phyloP scores from a whole-genome alignment of 768 basidiomycete genomes.

The Mycena amicta region DNA sequence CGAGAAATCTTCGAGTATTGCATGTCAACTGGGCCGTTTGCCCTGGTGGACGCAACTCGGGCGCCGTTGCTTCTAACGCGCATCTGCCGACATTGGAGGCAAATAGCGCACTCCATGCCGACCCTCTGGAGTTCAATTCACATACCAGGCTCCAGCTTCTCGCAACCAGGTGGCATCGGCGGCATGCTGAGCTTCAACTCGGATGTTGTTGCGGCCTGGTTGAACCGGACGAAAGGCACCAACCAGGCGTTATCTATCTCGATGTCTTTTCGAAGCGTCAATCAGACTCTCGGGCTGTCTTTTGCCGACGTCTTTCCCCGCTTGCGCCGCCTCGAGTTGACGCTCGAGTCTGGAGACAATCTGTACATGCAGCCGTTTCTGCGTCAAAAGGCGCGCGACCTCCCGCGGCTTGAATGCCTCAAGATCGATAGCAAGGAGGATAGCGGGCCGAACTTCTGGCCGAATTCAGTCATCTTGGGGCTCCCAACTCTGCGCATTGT shows the following conservation, averaged over 20 bases:
- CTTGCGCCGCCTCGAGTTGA: neutral
- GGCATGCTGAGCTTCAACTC: neutral
- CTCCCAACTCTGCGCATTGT: neutral
- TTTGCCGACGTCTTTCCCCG: neutral
- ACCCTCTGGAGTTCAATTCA: conserved; percentile 6
- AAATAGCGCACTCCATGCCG: conserved; percentile 6
- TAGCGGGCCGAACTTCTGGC: neutral
- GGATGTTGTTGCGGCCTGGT: neutral
- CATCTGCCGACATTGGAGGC: conserved; percentile 9
- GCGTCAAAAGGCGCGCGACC: neutral
- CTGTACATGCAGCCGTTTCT: neutral
- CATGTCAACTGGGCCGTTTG: conserved; percentile 4
- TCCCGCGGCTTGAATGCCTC: neutral
- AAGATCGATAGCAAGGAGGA: neutral
- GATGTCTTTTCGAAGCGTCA: neutral
- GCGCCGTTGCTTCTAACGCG: conserved; percentile 10
- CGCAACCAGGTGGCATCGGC: neutral
- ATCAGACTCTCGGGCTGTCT: neutral
- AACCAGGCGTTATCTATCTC: neutral
- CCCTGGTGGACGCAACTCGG: conserved; percentile 1
- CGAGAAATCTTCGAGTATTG: conserved; percentile 7
- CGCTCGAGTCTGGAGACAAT: neutral
- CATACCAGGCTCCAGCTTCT: conserved; percentile 2
- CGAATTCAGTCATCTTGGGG: neutral
- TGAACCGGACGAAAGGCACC: neutral